Percentiles rank a stretch among this genome's conserved stretches.
These are phyloP conservation scores for Amniculicola lignicola DNA, from an alignment of 495 filamentous ascomycete species.

Conservation along the genomic window DNA sequence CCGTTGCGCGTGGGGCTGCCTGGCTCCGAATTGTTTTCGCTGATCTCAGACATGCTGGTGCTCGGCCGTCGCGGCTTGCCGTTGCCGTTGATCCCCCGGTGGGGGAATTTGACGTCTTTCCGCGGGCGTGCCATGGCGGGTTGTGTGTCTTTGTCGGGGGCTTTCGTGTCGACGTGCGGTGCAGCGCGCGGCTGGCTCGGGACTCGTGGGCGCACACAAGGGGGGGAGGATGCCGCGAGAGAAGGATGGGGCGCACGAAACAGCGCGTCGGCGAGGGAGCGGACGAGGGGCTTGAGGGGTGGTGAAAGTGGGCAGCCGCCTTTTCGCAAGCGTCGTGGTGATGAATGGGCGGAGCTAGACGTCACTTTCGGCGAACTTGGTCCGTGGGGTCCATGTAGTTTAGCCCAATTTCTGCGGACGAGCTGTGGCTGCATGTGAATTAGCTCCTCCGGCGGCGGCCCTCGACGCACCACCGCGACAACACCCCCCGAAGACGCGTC, in stretches of 20 bases:
- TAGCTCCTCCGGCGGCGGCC: background rate
- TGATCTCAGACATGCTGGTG: slow-evolving; percentile 73
- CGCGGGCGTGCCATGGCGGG: slow-evolving; percentile 70
- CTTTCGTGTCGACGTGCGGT: too few relatives aligned
- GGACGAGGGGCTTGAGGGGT: background rate
- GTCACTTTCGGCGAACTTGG: too few relatives aligned
- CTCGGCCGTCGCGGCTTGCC: slow-evolving; percentile 54
- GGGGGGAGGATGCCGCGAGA: background rate
- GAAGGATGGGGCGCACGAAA: background rate
- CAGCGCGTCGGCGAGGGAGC: background rate
- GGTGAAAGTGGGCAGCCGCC: too few relatives aligned
- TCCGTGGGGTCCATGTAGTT: too few relatives aligned
- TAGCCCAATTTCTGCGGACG: background rate
- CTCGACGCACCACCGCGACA: background rate
- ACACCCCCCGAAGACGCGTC: background rate
- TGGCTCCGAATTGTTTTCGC: slow-evolving; percentile 67
- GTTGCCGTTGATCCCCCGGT: slow-evolving; percentile 55
- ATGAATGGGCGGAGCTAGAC: too few relatives aligned
- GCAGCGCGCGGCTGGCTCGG: slow-evolving; percentile 1
- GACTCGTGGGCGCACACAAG: background rate
- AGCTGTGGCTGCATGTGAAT: slow-evolving; percentile 6
- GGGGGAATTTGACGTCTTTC: slow-evolving; percentile 80
- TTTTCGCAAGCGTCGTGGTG: too few relatives aligned
- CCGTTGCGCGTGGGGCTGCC: slow-evolving; percentile 55
- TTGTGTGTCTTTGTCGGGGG: too few relatives aligned